Conservation (phyloP, 495 filamentous ascomycete genomes). For the Pyrenopolyporus hunteri region DNA sequence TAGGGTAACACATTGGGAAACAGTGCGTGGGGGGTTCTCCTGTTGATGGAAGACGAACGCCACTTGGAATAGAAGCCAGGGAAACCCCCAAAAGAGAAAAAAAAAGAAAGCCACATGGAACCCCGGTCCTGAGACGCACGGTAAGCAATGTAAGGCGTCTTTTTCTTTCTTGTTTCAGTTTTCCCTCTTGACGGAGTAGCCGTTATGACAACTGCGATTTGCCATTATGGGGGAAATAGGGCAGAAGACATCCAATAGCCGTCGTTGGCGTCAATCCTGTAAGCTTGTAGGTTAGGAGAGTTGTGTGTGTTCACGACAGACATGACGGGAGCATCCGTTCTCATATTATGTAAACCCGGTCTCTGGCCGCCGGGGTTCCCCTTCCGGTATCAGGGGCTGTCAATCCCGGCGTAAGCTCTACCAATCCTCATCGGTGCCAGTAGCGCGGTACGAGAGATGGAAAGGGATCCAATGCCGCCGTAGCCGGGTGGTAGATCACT, state of each 20-base stretch:
- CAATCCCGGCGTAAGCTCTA: conserved; percentile 20
- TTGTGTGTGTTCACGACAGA: conserved; percentile 15
- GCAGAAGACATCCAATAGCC: conserved; percentile 14
- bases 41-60: conserved; percentile 7
- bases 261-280: background rate
- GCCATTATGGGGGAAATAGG: background rate
- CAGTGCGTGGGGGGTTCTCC: conserved; percentile 28
- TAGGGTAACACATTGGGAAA: conserved; percentile 4
- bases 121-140: conserved; percentile 1
- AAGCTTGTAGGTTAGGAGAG: conserved; percentile 1
- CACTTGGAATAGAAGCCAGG: background rate
- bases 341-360: conserved; percentile 13
- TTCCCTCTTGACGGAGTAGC: conserved; percentile 7
- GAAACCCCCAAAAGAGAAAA: background rate
- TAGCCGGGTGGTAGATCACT: conserved; percentile 21
- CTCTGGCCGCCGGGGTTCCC: conserved; percentile 21
- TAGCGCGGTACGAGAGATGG: conserved; percentile 26
- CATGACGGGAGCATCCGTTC: conserved; percentile 29
- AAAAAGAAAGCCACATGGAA: conserved; percentile 18
- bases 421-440: conserved; percentile 35
- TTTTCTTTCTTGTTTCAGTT: conserved; percentile 4
- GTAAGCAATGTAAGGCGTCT: background rate
- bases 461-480: conserved; percentile 16
- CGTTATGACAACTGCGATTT: background rate
- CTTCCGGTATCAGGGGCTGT: conserved; percentile 22